phyloP scores from a whole-genome alignment of 108 stramenopile species.

The Nitzschia inconspicua region DNA sequence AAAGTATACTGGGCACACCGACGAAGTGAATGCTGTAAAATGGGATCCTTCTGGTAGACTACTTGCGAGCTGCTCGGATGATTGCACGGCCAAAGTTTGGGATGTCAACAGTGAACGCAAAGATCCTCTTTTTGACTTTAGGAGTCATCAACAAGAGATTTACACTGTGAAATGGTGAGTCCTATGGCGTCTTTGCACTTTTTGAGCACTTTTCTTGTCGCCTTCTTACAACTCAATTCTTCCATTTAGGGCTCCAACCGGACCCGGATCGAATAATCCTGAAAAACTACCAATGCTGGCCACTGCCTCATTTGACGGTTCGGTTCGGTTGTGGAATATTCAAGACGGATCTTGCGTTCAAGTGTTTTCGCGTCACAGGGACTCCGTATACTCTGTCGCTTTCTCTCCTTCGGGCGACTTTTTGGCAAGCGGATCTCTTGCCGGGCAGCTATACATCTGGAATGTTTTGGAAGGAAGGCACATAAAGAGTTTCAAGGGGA shows the following conservation, averaged over 20 bases:
- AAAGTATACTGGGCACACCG: constrained; percentile 75
- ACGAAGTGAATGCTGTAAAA: constrained; percentile 96
- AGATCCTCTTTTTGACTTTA: constrained; percentile 83
- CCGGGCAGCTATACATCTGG: constrained; percentile 92
- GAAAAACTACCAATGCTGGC: constrained; percentile 82
- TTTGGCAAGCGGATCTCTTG: constrained; percentile 83
- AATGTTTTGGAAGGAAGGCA: constrained; percentile 70
- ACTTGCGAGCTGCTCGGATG: constrained; percentile 94
- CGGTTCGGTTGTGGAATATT: constrained; percentile 92
- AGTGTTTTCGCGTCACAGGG: constrained; percentile 79
- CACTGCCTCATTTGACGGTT: constrained; percentile 94
- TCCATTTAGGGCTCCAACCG: constrained; percentile 76
- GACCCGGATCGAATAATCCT: constrained; percentile 86
- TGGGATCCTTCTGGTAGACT: constrained; percentile 92
- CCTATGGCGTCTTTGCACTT: neutral
- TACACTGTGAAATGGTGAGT: constrained; percentile 94
- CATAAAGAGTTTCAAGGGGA: constrained; percentile 85
- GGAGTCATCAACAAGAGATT: constrained; percentile 91
- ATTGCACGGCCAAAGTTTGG: constrained; percentile 96
- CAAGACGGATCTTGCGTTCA: constrained; percentile 75
- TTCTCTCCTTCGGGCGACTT: constrained; percentile 87
- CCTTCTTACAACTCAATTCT: constrained; percentile 1
- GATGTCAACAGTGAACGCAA: constrained; percentile 56
- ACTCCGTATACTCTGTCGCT: constrained; percentile 86
- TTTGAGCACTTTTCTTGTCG: neutral